Evolutionary conservation across 768 basidiomycete species (phyloP), one percentile per base, ranked within the genome.

Genomic region (Boletus vinaceobasis): DNA sequence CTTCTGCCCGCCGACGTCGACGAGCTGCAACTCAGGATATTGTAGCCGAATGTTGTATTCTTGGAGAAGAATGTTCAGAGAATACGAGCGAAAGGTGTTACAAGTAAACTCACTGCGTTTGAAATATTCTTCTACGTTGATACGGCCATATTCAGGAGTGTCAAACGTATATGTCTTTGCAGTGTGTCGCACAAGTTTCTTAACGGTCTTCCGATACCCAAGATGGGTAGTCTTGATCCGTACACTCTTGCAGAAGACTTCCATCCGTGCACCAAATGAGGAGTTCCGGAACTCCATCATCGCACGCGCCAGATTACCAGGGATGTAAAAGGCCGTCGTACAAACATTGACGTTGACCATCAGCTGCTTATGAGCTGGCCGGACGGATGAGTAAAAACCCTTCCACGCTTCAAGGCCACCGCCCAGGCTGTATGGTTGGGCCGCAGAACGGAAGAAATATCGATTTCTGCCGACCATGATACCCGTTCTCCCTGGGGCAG

Each of bases 191-290:
- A 75, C 74, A 14, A 88, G 65, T 3, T 68, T 68, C 66, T 86
- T 87, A 55, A 93, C 77, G 0, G 85, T 83, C 71, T 90, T 92
- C 64, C 75, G 82, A 62, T 90, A 86, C n/a, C 83, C 82, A 14
- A 93, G 75, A 69, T 92, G 89, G 2, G 68, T 77, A 1, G 88
- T 82, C 65, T 75, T 77, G 44, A 93, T 73, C 37, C 90, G 75
- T 3, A 91, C 77, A 8, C 87, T 80, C 55, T 77, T 82, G 38
- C 81, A 85, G 59, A 90, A 92, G 0, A 71, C 80, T n/a, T 74
- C 74, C 33, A 77, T 64, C 26, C 83, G 79, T 4, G 82, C 88
- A 13, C 84, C 83, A 57, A 81, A 85, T 55, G 79, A 83, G 5
- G 78, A 75, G 1, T 75, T 60, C 26, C 64, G 58, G 62, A 81